Conservation (phyloP, 768 basidiomycete genomes). For the Megacollybia marginata region DNA sequence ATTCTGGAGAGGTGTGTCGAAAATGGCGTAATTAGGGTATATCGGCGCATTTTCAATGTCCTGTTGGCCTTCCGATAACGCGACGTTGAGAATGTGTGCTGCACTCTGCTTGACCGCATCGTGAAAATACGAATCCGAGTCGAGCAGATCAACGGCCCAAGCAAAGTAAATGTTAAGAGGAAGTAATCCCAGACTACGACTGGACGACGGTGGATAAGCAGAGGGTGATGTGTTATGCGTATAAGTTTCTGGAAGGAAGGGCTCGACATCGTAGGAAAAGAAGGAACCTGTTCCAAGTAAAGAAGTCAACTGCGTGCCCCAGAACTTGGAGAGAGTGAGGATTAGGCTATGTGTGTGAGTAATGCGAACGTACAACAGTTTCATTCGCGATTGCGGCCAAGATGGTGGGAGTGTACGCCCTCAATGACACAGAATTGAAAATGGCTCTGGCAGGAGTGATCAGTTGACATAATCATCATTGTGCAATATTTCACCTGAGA, state of each 20-base stretch:
- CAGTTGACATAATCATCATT: background rate
- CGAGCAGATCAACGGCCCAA: conserved; percentile 32
- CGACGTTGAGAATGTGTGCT: conserved; percentile 30
- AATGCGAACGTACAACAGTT: conserved; percentile 15
- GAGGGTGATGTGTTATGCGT: conserved; percentile 27
- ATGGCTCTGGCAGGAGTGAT: conserved; percentile 13
- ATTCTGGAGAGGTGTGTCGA: conserved; percentile 37
- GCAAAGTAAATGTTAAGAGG: conserved; percentile 42
- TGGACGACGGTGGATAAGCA: conserved; percentile 42
- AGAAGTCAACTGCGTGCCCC: conserved; percentile 18
- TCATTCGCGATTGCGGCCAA: conserved; percentile 23
- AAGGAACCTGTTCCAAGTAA: conserved; percentile 17
- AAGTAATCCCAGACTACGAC: conserved; percentile 18
- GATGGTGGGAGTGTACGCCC: conserved; percentile 12
- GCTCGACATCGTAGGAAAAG: conserved; percentile 32
- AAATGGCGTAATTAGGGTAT: conserved; percentile 58
- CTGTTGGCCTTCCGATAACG: conserved; percentile 30
- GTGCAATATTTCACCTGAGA: conserved; percentile 12
- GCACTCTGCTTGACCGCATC: conserved; percentile 31
- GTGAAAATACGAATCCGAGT: conserved; percentile 35
- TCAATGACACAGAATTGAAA: conserved; percentile 25
- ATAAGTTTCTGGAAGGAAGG: conserved; percentile 28
- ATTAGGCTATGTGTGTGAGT: background rate
- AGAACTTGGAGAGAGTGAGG: conserved; percentile 15
- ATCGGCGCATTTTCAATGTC: conserved; percentile 14